These are phyloP conservation scores for Elongisporangium undulatum DNA, from an alignment of 352 stramenopile genomes.

Conservation along the genomic window DNA sequence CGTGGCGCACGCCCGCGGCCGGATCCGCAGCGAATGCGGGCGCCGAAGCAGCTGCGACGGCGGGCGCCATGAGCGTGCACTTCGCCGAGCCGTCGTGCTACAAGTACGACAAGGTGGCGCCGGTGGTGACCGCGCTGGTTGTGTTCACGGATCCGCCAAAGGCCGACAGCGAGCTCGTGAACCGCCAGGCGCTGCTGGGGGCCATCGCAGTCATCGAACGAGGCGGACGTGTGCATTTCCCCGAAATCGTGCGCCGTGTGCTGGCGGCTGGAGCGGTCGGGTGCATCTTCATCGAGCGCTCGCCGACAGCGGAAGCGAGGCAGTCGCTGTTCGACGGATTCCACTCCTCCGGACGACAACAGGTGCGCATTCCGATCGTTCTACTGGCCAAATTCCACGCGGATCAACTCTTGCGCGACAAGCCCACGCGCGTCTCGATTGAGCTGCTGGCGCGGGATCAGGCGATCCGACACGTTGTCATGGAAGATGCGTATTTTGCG, in stretches of 20 bases:
- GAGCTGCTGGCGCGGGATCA: conserved; percentile 68
- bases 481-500: conserved; percentile 71
- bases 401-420: conserved; percentile 57
- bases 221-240: conserved; percentile 77
- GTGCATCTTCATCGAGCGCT: conserved; percentile 76
- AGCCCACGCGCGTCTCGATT: conserved; percentile 52
- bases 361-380: conserved; percentile 71
- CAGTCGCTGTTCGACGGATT: conserved; percentile 85
- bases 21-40: conserved; percentile 8
- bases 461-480: conserved; percentile 58
- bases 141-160: conserved; percentile 71
- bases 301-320: conserved; percentile 43
- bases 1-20: conserved; percentile 34
- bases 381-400: conserved; percentile 75
- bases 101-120: conserved; percentile 60
- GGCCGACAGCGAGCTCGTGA: conserved; percentile 60
- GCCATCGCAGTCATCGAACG: conserved; percentile 76
- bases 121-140: conserved; percentile 33
- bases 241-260: conserved; percentile 74
- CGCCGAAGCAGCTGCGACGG: conserved; percentile 7
- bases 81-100: conserved; percentile 85
- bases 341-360: conserved; percentile 77
- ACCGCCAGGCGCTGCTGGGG: conserved; percentile 49
- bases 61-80: conserved; percentile 34
- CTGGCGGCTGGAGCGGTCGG: conserved; percentile 56